phyloP scores from a whole-genome alignment of 495 filamentous ascomycete genomes.

The Geopyxis carbonaria region DNA sequence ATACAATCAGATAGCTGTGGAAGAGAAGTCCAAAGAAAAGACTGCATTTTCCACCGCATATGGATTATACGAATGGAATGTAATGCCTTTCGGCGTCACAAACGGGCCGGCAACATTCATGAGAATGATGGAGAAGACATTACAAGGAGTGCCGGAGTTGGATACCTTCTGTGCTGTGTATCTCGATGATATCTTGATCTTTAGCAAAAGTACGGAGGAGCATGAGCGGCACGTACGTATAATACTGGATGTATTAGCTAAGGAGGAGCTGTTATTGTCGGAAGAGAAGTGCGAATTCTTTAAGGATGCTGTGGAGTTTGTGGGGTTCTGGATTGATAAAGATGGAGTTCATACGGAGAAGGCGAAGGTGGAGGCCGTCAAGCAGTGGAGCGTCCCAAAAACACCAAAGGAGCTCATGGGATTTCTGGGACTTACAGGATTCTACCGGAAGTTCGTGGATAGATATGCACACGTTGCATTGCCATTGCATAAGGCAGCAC shows the following conservation, averaged over 20 bases:
- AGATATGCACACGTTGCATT: neutral
- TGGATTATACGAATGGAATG: constrained; percentile 3
- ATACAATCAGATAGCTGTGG: constrained; percentile 3
- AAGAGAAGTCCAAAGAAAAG: constrained; percentile 3
- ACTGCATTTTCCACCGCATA: constrained; percentile 5
- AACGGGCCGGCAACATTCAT: constrained; percentile 9
- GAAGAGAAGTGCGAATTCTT: constrained; percentile 23
- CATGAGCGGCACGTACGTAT: constrained; percentile 7
- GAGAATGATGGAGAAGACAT: constrained; percentile 4
- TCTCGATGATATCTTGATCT: constrained; percentile 22
- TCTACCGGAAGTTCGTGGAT: constrained; percentile 6
- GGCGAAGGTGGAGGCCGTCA: constrained; percentile 6
- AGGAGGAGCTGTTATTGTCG: constrained; percentile 18
- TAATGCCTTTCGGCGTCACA: constrained; percentile 18
- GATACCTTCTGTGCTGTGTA: constrained; percentile 18
- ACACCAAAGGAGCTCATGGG: constrained; percentile 13
- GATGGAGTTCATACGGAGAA: constrained; percentile 23
- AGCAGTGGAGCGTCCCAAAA: constrained; percentile 5
- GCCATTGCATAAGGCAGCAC: neutral
- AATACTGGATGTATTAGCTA: constrained; percentile 3
- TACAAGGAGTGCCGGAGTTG: neutral
- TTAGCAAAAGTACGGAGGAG: constrained; percentile 14
- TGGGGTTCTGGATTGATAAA: constrained; percentile 14
- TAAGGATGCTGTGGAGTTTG: constrained; percentile 2
- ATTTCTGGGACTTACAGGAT: constrained; percentile 18